phyloP scores from a whole-genome alignment of 352 stramenopile species.

The Pythium catenulatum region DNA sequence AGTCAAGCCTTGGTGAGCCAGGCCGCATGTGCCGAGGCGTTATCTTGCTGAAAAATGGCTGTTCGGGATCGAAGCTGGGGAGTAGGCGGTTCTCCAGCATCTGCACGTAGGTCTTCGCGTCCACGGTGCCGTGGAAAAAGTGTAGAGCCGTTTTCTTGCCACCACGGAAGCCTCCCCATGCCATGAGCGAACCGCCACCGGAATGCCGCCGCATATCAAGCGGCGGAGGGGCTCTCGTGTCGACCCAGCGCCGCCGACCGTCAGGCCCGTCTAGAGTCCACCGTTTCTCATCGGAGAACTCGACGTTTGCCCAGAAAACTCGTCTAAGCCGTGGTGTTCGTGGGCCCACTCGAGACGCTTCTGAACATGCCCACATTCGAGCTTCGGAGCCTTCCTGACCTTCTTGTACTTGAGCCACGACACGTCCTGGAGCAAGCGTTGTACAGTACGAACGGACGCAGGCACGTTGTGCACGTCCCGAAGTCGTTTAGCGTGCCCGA shows the following conservation, averaged over 20 bases:
- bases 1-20: background rate
- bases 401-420: background rate
- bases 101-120: background rate
- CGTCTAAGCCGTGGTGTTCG: background rate
- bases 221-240: background rate
- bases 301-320: background rate
- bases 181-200: background rate
- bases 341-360: background rate
- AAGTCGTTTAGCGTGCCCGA: no score
- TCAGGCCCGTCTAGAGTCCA: background rate
- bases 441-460: no score
- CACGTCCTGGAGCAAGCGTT: no score
- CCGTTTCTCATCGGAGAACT: background rate
- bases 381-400: background rate
- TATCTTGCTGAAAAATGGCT: conserved; percentile 17
- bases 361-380: background rate
- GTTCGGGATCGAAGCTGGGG: background rate
- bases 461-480: no score
- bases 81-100: background rate
- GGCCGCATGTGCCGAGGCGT: background rate
- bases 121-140: background rate
- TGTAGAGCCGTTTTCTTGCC: background rate
- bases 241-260: background rate
- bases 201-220: background rate
- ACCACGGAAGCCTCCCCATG: background rate